Conservation (phyloP, 2,329 filamentous ascomycete species). For the Aurifilum marmelostoma region DNA sequence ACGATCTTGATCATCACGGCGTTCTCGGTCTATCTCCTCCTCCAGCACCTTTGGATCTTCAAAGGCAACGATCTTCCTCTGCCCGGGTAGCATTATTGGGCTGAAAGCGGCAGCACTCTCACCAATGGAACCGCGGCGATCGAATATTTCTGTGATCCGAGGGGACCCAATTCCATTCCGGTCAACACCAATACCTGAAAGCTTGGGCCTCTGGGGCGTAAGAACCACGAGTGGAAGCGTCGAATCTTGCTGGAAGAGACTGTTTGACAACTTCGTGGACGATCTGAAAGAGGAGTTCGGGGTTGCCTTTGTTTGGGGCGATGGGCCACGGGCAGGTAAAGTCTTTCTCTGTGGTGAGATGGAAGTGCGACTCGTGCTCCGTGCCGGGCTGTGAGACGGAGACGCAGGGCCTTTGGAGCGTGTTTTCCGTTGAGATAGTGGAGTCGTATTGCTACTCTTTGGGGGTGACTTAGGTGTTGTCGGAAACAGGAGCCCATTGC, state of each 20-base stretch:
- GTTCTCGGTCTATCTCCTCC: slow-evolving; percentile 65
- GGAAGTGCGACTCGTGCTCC: slow-evolving; percentile 33
- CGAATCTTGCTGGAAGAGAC: slow-evolving; percentile 58
- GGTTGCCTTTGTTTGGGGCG: slow-evolving; percentile 19
- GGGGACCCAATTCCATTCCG: slow-evolving; percentile 75
- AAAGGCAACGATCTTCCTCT: slow-evolving; percentile 60
- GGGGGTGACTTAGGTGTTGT: slow-evolving; percentile 42
- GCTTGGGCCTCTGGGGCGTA: slow-evolving; percentile 61
- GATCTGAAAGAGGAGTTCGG: slow-evolving; percentile 39
- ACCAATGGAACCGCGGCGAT: slow-evolving; percentile 71
- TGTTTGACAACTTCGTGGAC: slow-evolving; percentile 40
- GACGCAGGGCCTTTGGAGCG: slow-evolving; percentile 27
- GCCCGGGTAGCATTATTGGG: slow-evolving; percentile 48
- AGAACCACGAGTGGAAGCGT: slow-evolving; percentile 65
- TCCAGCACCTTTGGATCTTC: slow-evolving; percentile 66
- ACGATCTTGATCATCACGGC: slow-evolving; percentile 61
- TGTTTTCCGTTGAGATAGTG: slow-evolving; percentile 20
- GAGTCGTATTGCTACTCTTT: slow-evolving; percentile 24
- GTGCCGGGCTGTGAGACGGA: slow-evolving; percentile 24
- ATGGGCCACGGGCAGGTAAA: slow-evolving; percentile 8
- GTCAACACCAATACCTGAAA: slow-evolving; percentile 72
- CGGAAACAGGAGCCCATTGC: slow-evolving; percentile 46
- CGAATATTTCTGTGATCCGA: slow-evolving; percentile 70
- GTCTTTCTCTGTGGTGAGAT: slow-evolving; percentile 32
- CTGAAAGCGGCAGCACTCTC: slow-evolving; percentile 67